phyloP scores from a whole-genome alignment of 2,329 filamentous ascomycete genomes.

The Aspergillus calidoustus region DNA sequence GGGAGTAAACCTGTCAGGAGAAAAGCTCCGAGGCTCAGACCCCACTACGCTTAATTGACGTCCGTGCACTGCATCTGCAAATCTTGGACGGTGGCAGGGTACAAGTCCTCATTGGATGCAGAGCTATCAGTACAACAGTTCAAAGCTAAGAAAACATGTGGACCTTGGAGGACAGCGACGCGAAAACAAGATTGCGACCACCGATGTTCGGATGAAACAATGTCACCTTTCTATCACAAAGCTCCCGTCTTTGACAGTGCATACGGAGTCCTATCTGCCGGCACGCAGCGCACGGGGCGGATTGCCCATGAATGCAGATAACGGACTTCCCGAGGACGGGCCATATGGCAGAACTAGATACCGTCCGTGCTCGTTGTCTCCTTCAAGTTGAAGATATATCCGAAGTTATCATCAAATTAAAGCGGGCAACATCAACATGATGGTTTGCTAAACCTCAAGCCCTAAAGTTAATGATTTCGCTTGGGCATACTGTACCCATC shows the following conservation, averaged over 20 bases:
- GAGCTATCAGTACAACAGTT: neutral
- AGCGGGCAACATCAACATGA: neutral
- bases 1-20: neutral
- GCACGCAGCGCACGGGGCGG: neutral
- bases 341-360: neutral
- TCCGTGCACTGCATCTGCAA: slow-evolving; percentile 15
- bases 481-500: neutral
- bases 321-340: neutral
- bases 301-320: neutral
- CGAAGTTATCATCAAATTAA: neutral
- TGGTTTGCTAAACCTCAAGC: neutral
- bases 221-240: neutral
- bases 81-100: slow-evolving; percentile 6
- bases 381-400: neutral
- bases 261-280: neutral
- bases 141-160: neutral
- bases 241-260: neutral
- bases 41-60: slow-evolving; percentile 1
- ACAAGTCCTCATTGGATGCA: slow-evolving; percentile 2
- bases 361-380: neutral
- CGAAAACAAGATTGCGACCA: neutral
- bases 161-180: neutral
- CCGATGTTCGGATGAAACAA: neutral
- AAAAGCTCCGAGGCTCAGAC: slow-evolving; percentile 10
- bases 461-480: neutral